phyloP scores from a whole-genome alignment of 345 rosid species.

The Acer yangbiense region DNA sequence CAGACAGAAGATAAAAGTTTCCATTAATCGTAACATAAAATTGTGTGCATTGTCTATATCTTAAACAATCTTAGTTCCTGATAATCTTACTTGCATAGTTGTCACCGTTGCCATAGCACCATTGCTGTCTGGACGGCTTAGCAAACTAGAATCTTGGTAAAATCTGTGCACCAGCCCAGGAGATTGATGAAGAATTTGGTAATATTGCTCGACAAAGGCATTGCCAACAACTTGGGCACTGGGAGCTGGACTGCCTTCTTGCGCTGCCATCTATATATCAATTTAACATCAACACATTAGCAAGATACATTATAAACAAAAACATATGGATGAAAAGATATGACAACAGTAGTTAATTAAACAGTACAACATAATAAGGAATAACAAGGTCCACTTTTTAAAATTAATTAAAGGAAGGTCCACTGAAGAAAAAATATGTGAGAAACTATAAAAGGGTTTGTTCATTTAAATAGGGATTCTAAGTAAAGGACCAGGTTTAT shows the following conservation, averaged over 20 bases:
- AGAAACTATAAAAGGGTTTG: neutral
- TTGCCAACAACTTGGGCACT: constrained; percentile 61
- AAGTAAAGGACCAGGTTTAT: neutral
- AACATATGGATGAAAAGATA: neutral
- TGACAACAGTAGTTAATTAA: neutral
- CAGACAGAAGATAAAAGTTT: constrained; percentile 1
- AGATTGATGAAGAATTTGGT: constrained; percentile 66
- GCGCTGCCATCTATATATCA: constrained; percentile 54
- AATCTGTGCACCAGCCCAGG: constrained; percentile 57
- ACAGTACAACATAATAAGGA: neutral
- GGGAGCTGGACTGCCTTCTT: constrained; percentile 47
- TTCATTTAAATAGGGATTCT: too few species aligned
- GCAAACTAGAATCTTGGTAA: constrained; percentile 67
- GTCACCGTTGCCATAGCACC: constrained; percentile 60
- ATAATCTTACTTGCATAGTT: constrained; percentile 56
- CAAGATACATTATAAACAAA: neutral
- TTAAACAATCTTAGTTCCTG: neutral
- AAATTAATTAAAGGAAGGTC: neutral
- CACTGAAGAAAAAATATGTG: neutral
- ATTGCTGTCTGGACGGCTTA: constrained; percentile 57
- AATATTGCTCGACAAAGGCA: constrained; percentile 74
- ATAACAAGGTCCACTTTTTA: neutral
- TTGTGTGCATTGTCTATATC: neutral
- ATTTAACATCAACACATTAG: neutral
- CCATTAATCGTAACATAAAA: neutral